phyloP scores from a whole-genome alignment of 257 asterid species.

The Przewalskia tangutica region DNA sequence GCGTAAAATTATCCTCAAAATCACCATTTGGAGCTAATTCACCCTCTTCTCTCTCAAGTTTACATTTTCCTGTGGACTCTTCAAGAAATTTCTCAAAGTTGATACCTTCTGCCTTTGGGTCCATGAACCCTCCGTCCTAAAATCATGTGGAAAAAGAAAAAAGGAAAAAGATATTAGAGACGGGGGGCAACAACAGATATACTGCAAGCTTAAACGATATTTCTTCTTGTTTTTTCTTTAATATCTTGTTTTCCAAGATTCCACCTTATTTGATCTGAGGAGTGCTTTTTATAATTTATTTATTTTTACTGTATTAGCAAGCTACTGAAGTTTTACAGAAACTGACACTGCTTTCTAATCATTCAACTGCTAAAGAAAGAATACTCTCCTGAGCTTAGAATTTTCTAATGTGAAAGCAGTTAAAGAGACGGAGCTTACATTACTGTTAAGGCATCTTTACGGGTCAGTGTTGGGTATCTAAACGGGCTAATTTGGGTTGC shows the following conservation, averaged over 20 bases:
- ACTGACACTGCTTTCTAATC: not conserved
- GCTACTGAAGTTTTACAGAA: not conserved
- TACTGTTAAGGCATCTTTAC: not conserved
- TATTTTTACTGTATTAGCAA: not conserved
- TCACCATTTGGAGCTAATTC: slow-evolving; percentile 61
- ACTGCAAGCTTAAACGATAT: not conserved
- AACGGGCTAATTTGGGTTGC: not conserved
- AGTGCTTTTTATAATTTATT: not conserved
- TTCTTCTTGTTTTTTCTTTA: not conserved
- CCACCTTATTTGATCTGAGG: not conserved
- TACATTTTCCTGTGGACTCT: slow-evolving; percentile 27
- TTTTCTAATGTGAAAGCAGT: not conserved
- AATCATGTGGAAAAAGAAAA: slow-evolving; percentile 26
- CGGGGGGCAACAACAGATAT: not conserved
- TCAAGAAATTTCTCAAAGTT: slow-evolving; percentile 22
- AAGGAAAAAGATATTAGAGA: not conserved
- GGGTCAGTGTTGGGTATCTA: not conserved
- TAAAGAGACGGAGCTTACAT: not conserved
- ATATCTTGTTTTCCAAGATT: not conserved
- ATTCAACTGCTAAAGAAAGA: not conserved
- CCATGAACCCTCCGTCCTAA: slow-evolving; percentile 7
- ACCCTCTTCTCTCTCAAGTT: slow-evolving; percentile 61
- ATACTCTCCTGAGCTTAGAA: not conserved
- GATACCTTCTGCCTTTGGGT: slow-evolving; percentile 19
- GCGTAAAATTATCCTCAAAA: slow-evolving; percentile 30